Evolutionary conservation across 768 basidiomycete species (phyloP).

Genomic region (Gymnopilus dilepis): DNA sequence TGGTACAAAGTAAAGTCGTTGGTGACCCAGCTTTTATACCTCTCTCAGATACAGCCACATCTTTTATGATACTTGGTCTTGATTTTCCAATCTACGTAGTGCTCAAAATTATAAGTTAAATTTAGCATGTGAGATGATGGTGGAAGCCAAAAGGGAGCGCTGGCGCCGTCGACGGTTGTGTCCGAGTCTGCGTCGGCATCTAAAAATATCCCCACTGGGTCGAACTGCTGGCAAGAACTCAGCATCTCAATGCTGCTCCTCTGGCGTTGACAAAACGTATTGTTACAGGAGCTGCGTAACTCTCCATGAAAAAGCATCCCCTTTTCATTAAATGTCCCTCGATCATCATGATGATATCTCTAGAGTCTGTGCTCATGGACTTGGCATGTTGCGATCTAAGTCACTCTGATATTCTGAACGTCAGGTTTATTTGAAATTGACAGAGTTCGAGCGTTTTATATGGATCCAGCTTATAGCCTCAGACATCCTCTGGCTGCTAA

Average conservation of each 20-base stretch:
- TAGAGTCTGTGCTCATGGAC: no score
- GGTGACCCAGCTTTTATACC: neutral
- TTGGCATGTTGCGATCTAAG: no score
- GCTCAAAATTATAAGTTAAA: neutral
- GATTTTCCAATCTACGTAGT: neutral
- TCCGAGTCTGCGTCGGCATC: neutral
- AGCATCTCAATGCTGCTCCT: neutral
- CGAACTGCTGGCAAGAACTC: neutral
- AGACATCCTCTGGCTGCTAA: neutral
- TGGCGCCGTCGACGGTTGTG: no score
- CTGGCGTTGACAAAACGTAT: neutral
- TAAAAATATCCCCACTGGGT: neutral
- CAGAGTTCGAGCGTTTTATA: no score
- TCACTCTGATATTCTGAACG: no score
- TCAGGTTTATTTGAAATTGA: no score
- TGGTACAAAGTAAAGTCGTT: neutral
- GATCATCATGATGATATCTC: no score
- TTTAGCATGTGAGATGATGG: neutral
- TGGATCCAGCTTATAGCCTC: no score
- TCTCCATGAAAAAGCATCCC: no score
- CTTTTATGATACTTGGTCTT: neutral
- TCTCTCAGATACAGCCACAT: constrained; percentile 1
- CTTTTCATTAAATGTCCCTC: no score
- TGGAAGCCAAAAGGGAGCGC: neutral
- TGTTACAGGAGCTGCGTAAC: neutral